Percentiles rank a stretch among this genome's conserved stretches.
phyloP scores from a whole-genome alignment of 2,329 filamentous ascomycete genomes.

The Trichoderma hamatum region DNA sequence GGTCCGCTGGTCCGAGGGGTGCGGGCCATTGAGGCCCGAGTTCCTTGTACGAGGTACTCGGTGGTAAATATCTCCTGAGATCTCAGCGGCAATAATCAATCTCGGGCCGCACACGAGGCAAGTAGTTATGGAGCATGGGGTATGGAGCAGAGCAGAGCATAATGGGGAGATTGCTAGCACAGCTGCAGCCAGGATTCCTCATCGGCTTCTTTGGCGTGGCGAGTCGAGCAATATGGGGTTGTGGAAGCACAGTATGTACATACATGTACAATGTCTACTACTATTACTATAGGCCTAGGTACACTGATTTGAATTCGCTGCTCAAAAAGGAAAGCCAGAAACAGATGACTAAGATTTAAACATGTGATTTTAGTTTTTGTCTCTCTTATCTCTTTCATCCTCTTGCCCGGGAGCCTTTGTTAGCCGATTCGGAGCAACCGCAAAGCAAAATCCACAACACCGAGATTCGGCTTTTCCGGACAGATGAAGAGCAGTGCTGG shows the following conservation, averaged over 20 bases:
- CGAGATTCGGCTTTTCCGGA: not conserved
- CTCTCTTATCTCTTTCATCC: conserved; percentile 11
- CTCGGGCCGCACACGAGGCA: not conserved
- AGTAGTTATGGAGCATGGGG: not conserved
- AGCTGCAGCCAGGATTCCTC: not conserved
- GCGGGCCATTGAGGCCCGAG: conserved; percentile 10
- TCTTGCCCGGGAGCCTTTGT: conserved; percentile 1
- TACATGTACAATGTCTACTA: too few relatives aligned
- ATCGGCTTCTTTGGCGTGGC: not conserved
- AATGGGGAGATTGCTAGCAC: not conserved
- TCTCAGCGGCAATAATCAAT: not conserved
- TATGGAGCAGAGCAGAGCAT: not conserved
- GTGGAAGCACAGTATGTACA: not conserved
- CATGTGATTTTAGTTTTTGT: conserved; percentile 1
- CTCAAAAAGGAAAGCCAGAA: not conserved
- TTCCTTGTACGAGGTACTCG: not conserved
- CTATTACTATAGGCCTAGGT: too few relatives aligned
- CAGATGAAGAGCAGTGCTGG: not conserved
- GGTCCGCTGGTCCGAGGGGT: conserved; percentile 21
- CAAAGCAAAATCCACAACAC: not conserved
- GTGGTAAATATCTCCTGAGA: not conserved
- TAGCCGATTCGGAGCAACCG: conserved; percentile 8
- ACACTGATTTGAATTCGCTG: too few relatives aligned
- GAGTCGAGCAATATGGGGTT: not conserved
- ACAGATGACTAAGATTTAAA: not conserved